These are phyloP conservation scores for Chrysoporthe deuterocubensis DNA, from an alignment of 2,329 filamentous ascomycete genomes.

Conservation along the genomic window DNA sequence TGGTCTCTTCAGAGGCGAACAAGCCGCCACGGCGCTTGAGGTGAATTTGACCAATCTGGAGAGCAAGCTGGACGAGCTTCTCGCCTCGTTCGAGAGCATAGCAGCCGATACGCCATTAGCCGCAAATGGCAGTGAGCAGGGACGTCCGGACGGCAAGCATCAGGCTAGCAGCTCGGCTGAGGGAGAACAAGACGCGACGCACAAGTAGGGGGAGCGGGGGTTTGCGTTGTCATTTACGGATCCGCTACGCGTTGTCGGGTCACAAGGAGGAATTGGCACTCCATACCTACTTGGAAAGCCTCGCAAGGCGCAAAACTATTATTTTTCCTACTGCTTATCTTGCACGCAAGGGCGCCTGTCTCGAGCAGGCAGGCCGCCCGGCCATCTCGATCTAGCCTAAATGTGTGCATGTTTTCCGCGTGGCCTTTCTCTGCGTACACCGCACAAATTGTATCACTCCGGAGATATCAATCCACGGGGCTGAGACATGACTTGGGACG, in stretches of 20 bases:
- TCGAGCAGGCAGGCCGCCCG: neutral
- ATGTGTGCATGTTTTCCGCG: neutral
- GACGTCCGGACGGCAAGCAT: neutral
- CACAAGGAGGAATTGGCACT: too few species aligned
- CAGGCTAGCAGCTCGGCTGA: neutral
- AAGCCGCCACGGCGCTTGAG: slow-evolving; percentile 57
- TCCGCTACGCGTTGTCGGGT: neutral
- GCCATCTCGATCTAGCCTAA: neutral
- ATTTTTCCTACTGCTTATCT: neutral
- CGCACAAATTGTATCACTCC: neutral
- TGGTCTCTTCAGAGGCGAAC: slow-evolving; percentile 51
- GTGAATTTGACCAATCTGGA: slow-evolving; percentile 56
- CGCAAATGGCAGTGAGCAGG: slow-evolving; percentile 11
- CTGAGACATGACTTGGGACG: neutral
- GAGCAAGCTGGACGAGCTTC: slow-evolving; percentile 57
- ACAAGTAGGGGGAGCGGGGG: slow-evolving; percentile 1
- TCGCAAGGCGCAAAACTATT: neutral
- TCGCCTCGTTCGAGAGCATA: slow-evolving; percentile 50
- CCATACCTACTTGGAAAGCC: neutral
- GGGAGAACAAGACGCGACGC: neutral
- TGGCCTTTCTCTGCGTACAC: neutral
- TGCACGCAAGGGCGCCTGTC: neutral
- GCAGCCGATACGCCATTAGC: neutral
- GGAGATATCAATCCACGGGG: neutral
- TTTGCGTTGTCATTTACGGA: neutral